Evolutionary conservation across 306 rosid genomes (phyloP), one percentile per base, ranked within the genome.

Genomic region (Potentilla sterilis): DNA sequence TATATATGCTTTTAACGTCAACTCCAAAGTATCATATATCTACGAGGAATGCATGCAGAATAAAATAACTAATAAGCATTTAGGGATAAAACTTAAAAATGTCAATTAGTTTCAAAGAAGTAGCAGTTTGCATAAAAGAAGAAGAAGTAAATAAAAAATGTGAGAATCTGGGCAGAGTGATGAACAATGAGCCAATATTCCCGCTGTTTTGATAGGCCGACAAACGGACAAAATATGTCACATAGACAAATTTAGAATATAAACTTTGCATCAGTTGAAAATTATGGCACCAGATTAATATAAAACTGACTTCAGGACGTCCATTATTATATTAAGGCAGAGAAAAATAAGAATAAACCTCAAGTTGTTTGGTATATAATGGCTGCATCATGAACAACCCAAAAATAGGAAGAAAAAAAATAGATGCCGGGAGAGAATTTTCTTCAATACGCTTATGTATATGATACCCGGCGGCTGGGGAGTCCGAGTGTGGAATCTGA

Each of bases 161-260:
- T 15, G 21, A 22, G 65, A 47, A 57, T 35, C 34, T 34, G 62
- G 42, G 49, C 10, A 75, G 12, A 78, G 13, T 16, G 70, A 61
- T 48, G 70, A 85, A 86, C 84, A 85, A 21, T 52, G 72, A 38
- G 72, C 81, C 93, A 92, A 88, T 92, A 92, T 92, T 92, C 96
- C 89, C 91, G 96, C 81, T 86, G 92, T 79, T 72, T 89, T 90
- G 86, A 83, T 86, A 83, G 86, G 79, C 88, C 88, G 92, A 92
- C 97, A 89, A 75, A 74, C 24, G 79, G 91, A 84, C 97, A 90
- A 85, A 85, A 84, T 87, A 81, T 87, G 94, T 87, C 91, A 90
- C 88, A 37, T 9, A 79, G 87, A 85, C 86, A 81, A 47, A 81
- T 85, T 62, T 62, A 62, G 67, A 62, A 34, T 32, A 69, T 47